phyloP scores from a whole-genome alignment of 495 filamentous ascomycete genomes.

The Chaetomium fimeti region DNA sequence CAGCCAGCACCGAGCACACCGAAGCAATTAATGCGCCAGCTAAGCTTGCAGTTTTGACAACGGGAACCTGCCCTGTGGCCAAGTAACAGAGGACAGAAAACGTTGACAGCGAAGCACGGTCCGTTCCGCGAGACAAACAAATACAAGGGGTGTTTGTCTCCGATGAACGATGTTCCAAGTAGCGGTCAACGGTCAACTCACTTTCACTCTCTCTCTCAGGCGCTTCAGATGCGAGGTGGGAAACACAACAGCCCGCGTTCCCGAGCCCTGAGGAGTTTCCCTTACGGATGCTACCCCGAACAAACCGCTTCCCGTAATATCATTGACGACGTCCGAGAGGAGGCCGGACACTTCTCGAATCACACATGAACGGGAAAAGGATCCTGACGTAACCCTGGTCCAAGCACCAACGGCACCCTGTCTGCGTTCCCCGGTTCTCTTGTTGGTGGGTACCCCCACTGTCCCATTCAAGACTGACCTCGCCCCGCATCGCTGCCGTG shows the following conservation, averaged over 20 bases:
- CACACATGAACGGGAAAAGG: neutral
- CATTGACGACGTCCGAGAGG: neutral
- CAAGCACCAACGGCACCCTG: neutral
- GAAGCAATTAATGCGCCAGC: neutral
- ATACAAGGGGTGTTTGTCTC: neutral
- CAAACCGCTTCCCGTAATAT: constrained; percentile 1
- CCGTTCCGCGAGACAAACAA: neutral
- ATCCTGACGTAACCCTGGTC: constrained; percentile 15
- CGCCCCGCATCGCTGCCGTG: constrained; percentile 5
- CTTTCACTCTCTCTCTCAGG: neutral
- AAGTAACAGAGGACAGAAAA: neutral
- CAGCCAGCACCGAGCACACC: neutral
- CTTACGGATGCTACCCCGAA: constrained; percentile 1
- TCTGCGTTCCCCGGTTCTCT: constrained; percentile 5
- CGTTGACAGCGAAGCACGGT: neutral
- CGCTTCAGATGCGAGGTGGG: neutral
- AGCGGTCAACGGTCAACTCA: constrained; percentile 11
- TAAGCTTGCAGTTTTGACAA: constrained; percentile 2
- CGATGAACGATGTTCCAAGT: neutral
- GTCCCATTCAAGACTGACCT: neutral
- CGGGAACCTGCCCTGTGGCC: constrained; percentile 4
- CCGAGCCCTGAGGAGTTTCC: neutral
- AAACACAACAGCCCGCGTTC: constrained; percentile 7
- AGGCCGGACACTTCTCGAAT: constrained; percentile 5
- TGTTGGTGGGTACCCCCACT: constrained; percentile 3